A percentile compares a stretch with the other conserved stretches of the same genome.
These are phyloP conservation scores for Camelina sativa DNA, from an alignment of 345 rosid genomes.

Conservation along the genomic window DNA sequence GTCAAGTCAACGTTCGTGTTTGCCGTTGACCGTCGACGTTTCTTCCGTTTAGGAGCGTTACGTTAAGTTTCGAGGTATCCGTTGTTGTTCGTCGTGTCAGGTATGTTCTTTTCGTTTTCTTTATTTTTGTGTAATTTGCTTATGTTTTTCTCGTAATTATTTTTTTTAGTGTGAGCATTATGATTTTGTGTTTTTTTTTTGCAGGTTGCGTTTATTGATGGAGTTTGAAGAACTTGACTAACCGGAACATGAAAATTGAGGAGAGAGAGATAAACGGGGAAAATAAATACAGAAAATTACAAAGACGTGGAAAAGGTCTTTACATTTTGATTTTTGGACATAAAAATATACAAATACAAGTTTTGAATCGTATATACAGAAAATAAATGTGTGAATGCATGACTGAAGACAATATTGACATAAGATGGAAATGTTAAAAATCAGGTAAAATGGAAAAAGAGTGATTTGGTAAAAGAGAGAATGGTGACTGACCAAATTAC, in stretches of 20 bases:
- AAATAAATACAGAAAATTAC: not conserved
- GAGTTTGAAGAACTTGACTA: constrained; percentile 16
- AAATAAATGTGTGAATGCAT: constrained; percentile 9
- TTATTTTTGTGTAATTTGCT: not conserved
- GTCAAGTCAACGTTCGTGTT: constrained; percentile 30
- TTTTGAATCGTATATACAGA: not conserved
- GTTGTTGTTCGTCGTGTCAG: constrained; percentile 35
- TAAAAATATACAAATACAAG: not conserved
- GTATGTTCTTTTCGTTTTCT: constrained; percentile 19
- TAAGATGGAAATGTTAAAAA: not conserved
- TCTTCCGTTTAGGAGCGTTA: not conserved
- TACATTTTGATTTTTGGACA: not conserved
- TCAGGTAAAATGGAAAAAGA: too few species aligned
- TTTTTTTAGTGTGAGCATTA: not conserved
- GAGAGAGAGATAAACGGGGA: not conserved
- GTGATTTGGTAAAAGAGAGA: not conserved
- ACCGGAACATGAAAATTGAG: constrained; percentile 15
- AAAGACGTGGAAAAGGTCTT: constrained; percentile 6
- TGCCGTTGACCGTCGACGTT: constrained; percentile 26
- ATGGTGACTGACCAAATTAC: not conserved
- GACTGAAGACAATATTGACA: not conserved
- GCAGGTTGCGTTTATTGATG: constrained; percentile 31
- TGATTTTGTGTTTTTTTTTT: not conserved
- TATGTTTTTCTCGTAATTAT: not conserved
- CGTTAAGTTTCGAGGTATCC: constrained; percentile 35